A percentile compares a stretch with the other conserved stretches of the same genome.
These are phyloP conservation scores for Trypanosoma brucei DNA, from an alignment of 208 protist genomes.

Conservation along the genomic window DNA sequence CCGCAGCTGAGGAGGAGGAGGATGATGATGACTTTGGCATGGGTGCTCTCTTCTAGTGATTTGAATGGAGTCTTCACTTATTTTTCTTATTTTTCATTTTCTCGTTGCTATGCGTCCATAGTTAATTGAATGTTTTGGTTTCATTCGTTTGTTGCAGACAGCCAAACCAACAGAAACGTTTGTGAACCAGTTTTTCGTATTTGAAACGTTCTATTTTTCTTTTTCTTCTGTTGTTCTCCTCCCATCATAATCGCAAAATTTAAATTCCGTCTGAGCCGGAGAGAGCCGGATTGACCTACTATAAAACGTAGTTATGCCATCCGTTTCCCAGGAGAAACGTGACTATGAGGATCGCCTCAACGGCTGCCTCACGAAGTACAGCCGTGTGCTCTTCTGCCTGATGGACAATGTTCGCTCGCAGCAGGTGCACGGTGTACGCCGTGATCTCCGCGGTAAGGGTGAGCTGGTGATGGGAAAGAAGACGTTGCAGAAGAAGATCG, in stretches of 20 bases:
- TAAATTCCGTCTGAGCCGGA: neutral
- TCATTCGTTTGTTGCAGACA: slow-evolving; percentile 1
- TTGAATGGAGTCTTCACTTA: neutral
- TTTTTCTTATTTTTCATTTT: slow-evolving; percentile 2
- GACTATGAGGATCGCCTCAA: slow-evolving; percentile 92
- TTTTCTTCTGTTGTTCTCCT: slow-evolving; percentile 9
- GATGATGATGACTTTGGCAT: slow-evolving; percentile 54
- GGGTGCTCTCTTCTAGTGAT: slow-evolving; percentile 21
- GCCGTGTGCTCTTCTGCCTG: slow-evolving; percentile 92
- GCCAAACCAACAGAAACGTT: neutral
- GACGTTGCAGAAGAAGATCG: slow-evolving; percentile 95
- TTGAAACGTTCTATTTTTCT: slow-evolving; percentile 5
- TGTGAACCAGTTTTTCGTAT: neutral
- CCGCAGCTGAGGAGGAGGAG: slow-evolving; percentile 63
- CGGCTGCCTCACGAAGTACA: slow-evolving; percentile 92
- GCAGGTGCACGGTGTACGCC: slow-evolving; percentile 96
- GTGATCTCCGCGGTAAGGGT: slow-evolving; percentile 93
- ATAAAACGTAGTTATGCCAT: slow-evolving; percentile 26
- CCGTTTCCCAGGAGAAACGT: slow-evolving; percentile 68
- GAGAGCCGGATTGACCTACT: slow-evolving; percentile 3
- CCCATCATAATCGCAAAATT: neutral
- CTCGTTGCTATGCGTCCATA: slow-evolving; percentile 1
- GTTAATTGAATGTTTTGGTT: slow-evolving; percentile 9
- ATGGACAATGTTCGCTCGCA: slow-evolving; percentile 98
- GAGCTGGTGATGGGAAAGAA: slow-evolving; percentile 99